Conservation (phyloP, 2,329 filamentous ascomycete species). For the Xylaria sp. region DNA sequence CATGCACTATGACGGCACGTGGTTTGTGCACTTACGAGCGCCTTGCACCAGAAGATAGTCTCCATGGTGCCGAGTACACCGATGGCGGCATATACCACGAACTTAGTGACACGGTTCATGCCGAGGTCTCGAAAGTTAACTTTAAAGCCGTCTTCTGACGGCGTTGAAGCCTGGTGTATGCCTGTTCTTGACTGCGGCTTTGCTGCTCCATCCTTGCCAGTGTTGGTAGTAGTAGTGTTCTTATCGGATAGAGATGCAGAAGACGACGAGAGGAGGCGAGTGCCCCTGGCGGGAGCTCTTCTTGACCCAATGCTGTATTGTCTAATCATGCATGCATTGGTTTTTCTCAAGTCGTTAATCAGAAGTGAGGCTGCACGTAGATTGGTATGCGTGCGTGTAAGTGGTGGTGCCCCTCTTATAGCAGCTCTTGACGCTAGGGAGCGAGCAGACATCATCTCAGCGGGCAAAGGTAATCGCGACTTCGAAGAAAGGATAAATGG, state of each 20-base stretch:
- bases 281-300: not conserved
- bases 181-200: not conserved
- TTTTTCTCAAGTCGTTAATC: not conserved
- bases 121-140: conserved; percentile 48
- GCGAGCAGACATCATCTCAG: conserved; percentile 4
- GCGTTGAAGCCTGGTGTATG: not conserved
- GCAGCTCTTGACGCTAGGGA: not conserved
- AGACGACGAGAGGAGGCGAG: conserved; percentile 13
- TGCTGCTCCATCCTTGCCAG: conserved; percentile 6
- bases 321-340: not conserved
- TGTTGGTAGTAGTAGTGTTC: conserved; percentile 5
- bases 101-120: conserved; percentile 46
- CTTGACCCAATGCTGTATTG: not conserved
- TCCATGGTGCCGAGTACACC: conserved; percentile 51
- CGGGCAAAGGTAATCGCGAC: not conserved
- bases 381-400: conserved; percentile 7
- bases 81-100: conserved; percentile 46
- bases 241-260: conserved; percentile 1
- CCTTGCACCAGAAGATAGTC: conserved; percentile 50
- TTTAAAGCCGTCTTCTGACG: conserved; percentile 26
- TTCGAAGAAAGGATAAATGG: not conserved
- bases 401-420: conserved; percentile 9
- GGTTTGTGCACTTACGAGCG: conserved; percentile 31
- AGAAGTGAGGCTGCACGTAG: not conserved
- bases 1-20: not conserved